Percentiles rank a stretch among this genome's conserved stretches.
Conservation (phyloP, 345 rosid species). For the Citrus sinensis region DNA sequence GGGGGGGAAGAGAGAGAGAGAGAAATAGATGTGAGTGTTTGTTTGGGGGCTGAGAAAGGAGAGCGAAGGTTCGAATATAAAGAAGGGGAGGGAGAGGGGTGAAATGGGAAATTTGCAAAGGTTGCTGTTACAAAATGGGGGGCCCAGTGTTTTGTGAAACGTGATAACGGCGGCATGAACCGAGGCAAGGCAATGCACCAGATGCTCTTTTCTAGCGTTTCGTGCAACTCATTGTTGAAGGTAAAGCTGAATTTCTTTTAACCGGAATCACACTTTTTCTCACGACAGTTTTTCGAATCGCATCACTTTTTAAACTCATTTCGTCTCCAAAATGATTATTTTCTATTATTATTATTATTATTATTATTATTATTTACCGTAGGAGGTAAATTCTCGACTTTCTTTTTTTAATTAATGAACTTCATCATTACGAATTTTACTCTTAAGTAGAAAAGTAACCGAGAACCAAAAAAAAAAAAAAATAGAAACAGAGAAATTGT, state of each 20-base stretch:
- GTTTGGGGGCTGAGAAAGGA: slow-evolving; percentile 23
- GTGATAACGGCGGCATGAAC: not conserved
- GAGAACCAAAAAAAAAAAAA: no score
- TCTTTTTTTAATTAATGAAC: no score
- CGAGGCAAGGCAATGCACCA: not conserved
- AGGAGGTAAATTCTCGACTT: no score
- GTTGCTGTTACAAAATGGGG: slow-evolving; percentile 3
- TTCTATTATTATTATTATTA: no score
- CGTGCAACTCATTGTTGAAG: not conserved
- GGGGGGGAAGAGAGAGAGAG: not conserved
- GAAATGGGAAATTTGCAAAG: slow-evolving; percentile 2
- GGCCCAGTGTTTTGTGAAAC: slow-evolving; percentile 3
- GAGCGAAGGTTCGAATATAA: slow-evolving; percentile 36
- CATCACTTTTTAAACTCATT: no score
- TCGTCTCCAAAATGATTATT: no score
- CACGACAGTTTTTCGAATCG: no score
- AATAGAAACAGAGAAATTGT: no score
- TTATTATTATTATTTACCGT: no score
- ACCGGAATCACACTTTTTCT: no score
- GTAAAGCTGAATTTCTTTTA: not conserved
- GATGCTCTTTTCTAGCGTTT: not conserved
- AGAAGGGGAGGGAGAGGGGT: slow-evolving; percentile 17
- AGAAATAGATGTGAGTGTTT: not conserved
- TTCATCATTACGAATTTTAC: no score
- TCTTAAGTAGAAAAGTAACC: no score